These are phyloP conservation scores for Syzygium jambos DNA, from an alignment of 345 rosid species.

Conservation along the genomic window DNA sequence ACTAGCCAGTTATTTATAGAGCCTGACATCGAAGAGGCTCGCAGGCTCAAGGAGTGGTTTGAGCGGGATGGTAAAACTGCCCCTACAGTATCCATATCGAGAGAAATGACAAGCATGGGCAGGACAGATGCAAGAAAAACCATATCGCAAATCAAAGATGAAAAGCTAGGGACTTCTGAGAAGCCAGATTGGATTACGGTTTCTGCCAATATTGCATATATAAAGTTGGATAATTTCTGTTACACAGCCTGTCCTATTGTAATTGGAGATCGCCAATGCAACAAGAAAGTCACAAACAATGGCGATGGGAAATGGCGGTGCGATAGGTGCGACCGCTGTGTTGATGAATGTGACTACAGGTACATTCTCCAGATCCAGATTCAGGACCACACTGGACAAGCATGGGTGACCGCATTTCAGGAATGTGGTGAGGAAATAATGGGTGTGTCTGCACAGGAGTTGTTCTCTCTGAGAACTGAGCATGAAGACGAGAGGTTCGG, in stretches of 20 bases:
- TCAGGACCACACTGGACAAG: slow-evolving; percentile 78
- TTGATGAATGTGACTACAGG: slow-evolving; percentile 78
- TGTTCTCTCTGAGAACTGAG: slow-evolving; percentile 55
- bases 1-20: slow-evolving; percentile 65
- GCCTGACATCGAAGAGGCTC: slow-evolving; percentile 72
- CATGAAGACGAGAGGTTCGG: slow-evolving; percentile 63
- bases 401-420: slow-evolving; percentile 93
- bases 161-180: slow-evolving; percentile 84
- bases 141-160: slow-evolving; percentile 80
- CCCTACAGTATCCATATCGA: slow-evolving; percentile 62
- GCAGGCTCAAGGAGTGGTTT: slow-evolving; percentile 62
- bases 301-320: slow-evolving; percentile 95
- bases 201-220: slow-evolving; percentile 46
- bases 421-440: slow-evolving; percentile 78
- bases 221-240: slow-evolving; percentile 79
- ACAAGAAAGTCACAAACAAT: slow-evolving; percentile 79
- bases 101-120: slow-evolving; percentile 44
- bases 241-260: slow-evolving; percentile 87
- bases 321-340: slow-evolving; percentile 61
- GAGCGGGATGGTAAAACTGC: slow-evolving; percentile 56
- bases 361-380: slow-evolving; percentile 84
- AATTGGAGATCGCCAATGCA: slow-evolving; percentile 76
- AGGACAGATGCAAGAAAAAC: slow-evolving; percentile 57
- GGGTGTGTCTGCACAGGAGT: slow-evolving; percentile 79
- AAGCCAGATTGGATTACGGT: slow-evolving; percentile 91